Base-by-base conservation (phyloP, 129 eudicot species). In the Flaveria trinervia region DNA sequence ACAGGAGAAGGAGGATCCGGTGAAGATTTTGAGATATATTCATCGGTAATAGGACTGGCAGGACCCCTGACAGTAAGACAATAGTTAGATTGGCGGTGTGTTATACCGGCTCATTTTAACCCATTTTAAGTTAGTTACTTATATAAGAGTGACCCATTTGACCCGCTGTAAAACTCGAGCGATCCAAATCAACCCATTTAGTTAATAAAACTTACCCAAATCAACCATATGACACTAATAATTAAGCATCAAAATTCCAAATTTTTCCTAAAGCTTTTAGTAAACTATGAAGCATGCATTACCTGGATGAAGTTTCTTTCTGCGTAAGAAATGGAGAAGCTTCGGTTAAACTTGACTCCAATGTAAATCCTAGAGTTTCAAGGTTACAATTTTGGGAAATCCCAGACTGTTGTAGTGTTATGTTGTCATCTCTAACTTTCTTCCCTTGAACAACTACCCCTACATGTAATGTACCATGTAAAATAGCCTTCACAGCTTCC, bases 371-470 rank as follows among this genome's bases (percentile, higher is more conserved):
- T 46, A 95, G 82, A 33, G 75, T 76, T 55, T 80, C 84, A 55
- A 74, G 84, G 77, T 89, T 79, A 60, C 86, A 83, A 65, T 81
- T 83, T 39, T 85, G 81, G 64, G 94, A 86, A 73, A 95, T 89
- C 48, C 99, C 99, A 80, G 93, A 86, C 72, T 95, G 94, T 72
- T 74, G 87, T 78, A 95, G 73, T 7, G 99, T 95, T 82, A 83
- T 84, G 72, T 82, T 88, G 85, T 91, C 99, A 82, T 95, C 97
- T 83, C 89, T 83, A 80, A 91, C 87, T 80, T 89, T 89, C 86
- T 89, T 88, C 6, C 99, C 99, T 46, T 86, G 92, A 85, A 91
- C 88, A 81, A 89, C 85, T 36, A 95, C 94, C 12, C 99, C 99
- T 39, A 95, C 96, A 71, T 83, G 92, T 78, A 95, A 74, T 74